These are phyloP conservation scores for Botrytis cinerea DNA, from an alignment of 2,329 filamentous ascomycete species.

Conservation along the genomic window DNA sequence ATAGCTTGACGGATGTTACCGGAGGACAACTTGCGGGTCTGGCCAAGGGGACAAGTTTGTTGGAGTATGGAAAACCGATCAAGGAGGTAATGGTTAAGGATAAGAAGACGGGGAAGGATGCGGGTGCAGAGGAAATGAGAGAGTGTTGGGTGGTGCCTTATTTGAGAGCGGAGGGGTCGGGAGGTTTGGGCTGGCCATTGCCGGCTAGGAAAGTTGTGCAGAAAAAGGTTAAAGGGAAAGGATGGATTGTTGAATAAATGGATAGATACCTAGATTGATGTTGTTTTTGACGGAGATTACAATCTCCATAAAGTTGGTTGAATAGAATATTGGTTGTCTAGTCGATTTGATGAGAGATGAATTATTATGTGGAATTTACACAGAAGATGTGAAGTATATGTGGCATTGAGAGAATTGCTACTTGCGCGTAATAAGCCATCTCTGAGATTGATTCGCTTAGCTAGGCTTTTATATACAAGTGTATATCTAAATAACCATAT, in stretches of 20 bases:
- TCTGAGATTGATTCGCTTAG: background rate
- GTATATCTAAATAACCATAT: background rate
- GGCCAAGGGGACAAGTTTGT: slow-evolving; percentile 79
- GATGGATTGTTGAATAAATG: slow-evolving; percentile 60
- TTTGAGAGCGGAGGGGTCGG: slow-evolving; percentile 66
- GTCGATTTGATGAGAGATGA: background rate
- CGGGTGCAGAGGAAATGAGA: slow-evolving; percentile 53
- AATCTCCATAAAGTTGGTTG: background rate
- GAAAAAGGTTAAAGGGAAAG: slow-evolving; percentile 68
- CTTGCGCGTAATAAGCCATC: background rate
- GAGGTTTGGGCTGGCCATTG: slow-evolving; percentile 77
- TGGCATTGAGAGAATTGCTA: background rate
- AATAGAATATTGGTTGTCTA: background rate
- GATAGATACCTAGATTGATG: background rate
- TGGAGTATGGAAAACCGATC: slow-evolving; percentile 87
- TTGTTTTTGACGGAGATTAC: background rate
- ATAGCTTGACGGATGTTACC: slow-evolving; percentile 78
- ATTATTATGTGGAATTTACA: background rate
- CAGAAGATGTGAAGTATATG: background rate
- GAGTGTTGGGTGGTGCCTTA: slow-evolving; percentile 85
- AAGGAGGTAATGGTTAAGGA: slow-evolving; percentile 64
- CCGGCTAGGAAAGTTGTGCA: slow-evolving; percentile 84
- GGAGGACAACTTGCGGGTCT: slow-evolving; percentile 74
- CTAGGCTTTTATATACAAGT: background rate
- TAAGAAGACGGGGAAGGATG: slow-evolving; percentile 38